phyloP scores from a whole-genome alignment of 768 basidiomycete species.

The Podaxis sp. region DNA sequence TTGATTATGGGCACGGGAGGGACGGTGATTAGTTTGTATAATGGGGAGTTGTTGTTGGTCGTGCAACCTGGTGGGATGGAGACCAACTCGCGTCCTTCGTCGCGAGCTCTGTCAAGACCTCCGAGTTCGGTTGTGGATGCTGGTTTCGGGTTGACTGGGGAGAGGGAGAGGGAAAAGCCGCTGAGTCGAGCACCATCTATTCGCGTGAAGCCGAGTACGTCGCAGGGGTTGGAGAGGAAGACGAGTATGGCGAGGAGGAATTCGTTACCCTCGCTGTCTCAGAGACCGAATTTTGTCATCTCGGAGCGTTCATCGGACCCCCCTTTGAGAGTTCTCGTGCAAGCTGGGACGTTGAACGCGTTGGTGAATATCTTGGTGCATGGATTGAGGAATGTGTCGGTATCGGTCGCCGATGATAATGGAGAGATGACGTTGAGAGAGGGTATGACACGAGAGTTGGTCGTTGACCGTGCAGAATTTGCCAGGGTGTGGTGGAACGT shows the following conservation, averaged over 20 bases:
- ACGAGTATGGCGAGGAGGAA: constrained; percentile 68
- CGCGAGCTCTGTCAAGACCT: constrained; percentile 64
- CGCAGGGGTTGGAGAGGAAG: constrained; percentile 71
- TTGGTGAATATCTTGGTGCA: constrained; percentile 74
- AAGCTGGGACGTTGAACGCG: constrained; percentile 72
- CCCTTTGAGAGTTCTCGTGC: constrained; percentile 70
- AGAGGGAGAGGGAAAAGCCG: constrained; percentile 31
- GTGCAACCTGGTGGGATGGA: constrained; percentile 54
- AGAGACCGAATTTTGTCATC: constrained; percentile 50
- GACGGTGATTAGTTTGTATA: constrained; percentile 68
- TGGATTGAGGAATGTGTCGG: constrained; percentile 71
- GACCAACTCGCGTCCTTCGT: constrained; percentile 50
- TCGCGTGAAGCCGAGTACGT: constrained; percentile 68
- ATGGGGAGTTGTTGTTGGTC: constrained; percentile 69
- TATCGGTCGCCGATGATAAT: constrained; percentile 82
- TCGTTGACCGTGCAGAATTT: constrained; percentile 72
- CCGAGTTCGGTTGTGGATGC: constrained; percentile 54
- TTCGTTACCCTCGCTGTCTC: constrained; percentile 74
- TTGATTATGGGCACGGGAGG: constrained; percentile 49
- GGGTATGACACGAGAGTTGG: constrained; percentile 66
- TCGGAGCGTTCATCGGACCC: constrained; percentile 65
- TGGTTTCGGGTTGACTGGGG: constrained; percentile 17
- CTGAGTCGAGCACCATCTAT: constrained; percentile 67
- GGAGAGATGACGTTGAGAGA: constrained; percentile 79
- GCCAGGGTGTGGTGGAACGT: constrained; percentile 78